Evolutionary conservation across 345 rosid genomes (phyloP).

Genomic region (Populus alba): DNA sequence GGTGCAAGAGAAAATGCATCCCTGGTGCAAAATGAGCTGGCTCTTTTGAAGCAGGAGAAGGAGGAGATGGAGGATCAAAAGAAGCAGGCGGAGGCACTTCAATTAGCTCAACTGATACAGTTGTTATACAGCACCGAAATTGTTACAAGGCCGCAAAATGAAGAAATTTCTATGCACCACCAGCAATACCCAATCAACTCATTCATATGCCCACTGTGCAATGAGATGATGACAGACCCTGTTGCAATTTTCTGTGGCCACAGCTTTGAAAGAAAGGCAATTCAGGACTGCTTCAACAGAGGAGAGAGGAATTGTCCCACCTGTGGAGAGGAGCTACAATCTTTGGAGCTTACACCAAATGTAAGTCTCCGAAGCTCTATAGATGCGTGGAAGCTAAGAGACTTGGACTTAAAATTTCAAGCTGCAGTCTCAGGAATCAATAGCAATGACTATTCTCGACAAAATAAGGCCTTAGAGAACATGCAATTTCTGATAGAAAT

Average conservation of each 20-base stretch:
- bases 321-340: conserved; percentile 39
- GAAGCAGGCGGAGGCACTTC: conserved; percentile 54
- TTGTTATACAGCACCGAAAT: conserved; percentile 41
- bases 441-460: conserved; percentile 26
- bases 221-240: conserved; percentile 49
- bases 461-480: conserved; percentile 37
- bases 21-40: conserved; percentile 38
- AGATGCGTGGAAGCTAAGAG: conserved; percentile 43
- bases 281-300: conserved; percentile 31
- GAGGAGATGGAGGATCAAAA: conserved; percentile 48
- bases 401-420: conserved; percentile 41
- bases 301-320: conserved; percentile 43
- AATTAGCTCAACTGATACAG: conserved; percentile 42
- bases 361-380: conserved; percentile 40
- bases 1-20: conserved; percentile 32
- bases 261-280: conserved; percentile 53
- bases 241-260: conserved; percentile 47
- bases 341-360: conserved; percentile 43
- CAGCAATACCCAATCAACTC: conserved; percentile 32
- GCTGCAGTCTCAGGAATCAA: conserved; percentile 32
- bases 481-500: conserved; percentile 30
- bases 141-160: conserved; percentile 24
- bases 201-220: conserved; percentile 42
- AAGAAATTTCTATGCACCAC: conserved; percentile 12
- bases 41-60: conserved; percentile 41